Evolutionary conservation across 106 monocot genomes (phyloP), one percentile per base, ranked within the genome.

Genomic region (Phalaenopsis aphrodite): DNA sequence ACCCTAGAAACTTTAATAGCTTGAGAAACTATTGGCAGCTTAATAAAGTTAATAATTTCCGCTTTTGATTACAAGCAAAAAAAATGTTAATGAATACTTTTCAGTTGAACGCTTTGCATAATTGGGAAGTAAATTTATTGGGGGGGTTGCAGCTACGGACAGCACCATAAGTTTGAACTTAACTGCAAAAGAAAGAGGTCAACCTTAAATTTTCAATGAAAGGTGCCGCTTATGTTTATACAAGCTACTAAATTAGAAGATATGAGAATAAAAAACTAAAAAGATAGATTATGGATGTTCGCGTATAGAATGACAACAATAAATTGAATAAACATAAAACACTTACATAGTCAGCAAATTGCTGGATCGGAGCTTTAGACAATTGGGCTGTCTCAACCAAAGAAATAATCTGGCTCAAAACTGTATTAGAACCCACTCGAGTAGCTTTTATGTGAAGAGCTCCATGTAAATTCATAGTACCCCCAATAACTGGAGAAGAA

Each of bases 351-450:
- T 99, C 98, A 37, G 98, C 98, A 78, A 99, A 94, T 81, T 94
- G 91, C 82, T 99, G 98, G 76, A 99, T 93, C 55, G 98, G 98
- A 66, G 98, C 98, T 87, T 99, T 99, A 42, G 98, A 92, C 93
- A 99, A 85, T 78, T 99, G 98, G 9, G 98, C 98, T n/a, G 92
- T 89, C 84, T 99, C 94, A 76, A 99, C 94, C 57, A 99, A 83
- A 49, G 94, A 89, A 76, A 99, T 94, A 57, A 99, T 99, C 84
- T 99, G 98, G 83, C 87, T 93, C 69, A 99, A 79, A 48, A 92
- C 92, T 47, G 94, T 94, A 76, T 87, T 88, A 38, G 88, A 87
- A 11, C 98, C 98, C 21, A 99, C 98, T 72, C 88, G 92, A 12
- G 88, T 87, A 45, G 92, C 94, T 79, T 86, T 85, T 78, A 99